phyloP scores from a whole-genome alignment of 306 rosid species.

The Prunus armeniaca region DNA sequence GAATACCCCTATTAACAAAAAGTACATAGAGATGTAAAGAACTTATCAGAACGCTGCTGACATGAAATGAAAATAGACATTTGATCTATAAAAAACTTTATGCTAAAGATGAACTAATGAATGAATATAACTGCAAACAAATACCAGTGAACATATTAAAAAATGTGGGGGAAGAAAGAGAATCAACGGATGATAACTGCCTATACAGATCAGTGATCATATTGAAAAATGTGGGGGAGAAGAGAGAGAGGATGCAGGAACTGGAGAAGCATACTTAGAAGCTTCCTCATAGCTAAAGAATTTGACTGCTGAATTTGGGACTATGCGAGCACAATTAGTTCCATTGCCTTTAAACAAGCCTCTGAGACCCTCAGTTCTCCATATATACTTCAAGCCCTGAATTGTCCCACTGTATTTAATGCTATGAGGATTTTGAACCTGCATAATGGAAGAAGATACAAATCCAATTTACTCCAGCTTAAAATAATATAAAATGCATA shows the following conservation, averaged over 20 bases:
- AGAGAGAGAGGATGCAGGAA: neutral
- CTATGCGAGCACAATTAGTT: constrained; percentile 71
- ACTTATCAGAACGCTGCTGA: neutral
- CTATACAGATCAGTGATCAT: neutral
- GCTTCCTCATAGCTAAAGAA: constrained; percentile 73
- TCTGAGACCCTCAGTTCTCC: constrained; percentile 57
- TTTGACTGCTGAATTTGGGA: constrained; percentile 74
- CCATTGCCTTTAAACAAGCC: constrained; percentile 75
- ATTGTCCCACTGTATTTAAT: constrained; percentile 57
- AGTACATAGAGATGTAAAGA: neutral
- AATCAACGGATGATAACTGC: neutral
- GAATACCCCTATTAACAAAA: constrained; percentile 46
- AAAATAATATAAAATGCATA: neutral
- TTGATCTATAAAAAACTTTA: neutral
- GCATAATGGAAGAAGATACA: constrained; percentile 18
- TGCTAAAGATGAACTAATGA: neutral
- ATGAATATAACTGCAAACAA: neutral
- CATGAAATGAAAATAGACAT: constrained; percentile 5
- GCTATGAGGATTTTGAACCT: constrained; percentile 55
- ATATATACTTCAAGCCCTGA: constrained; percentile 62
- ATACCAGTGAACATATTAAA: neutral
- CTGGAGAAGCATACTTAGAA: constrained; percentile 40
- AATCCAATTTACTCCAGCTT: constrained; percentile 23
- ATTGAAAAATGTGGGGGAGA: neutral
- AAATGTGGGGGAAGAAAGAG: neutral